phyloP scores from a whole-genome alignment of 1,284 basidiomycete species.

The Puccinia horiana region DNA sequence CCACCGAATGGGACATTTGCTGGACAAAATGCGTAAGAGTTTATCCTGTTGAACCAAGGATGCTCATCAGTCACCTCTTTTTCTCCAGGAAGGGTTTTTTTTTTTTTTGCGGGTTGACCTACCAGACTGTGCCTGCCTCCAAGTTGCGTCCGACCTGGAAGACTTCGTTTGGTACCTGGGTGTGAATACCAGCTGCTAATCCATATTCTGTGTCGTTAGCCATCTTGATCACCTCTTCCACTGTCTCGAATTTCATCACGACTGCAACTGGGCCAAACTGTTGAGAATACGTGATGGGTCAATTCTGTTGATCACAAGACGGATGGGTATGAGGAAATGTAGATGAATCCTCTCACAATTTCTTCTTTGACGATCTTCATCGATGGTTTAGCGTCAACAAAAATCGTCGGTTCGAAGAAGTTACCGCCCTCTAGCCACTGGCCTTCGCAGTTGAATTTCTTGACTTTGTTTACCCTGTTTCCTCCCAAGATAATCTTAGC shows the following conservation, averaged over 20 bases:
- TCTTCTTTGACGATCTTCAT: constrained; percentile 55
- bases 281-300: neutral
- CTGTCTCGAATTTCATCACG: constrained; percentile 53
- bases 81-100: constrained; percentile 3
- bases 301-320: neutral
- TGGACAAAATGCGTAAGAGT: constrained; percentile 35
- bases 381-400: constrained; percentile 51
- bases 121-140: constrained; percentile 68
- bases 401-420: constrained; percentile 55
- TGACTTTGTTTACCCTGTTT: neutral
- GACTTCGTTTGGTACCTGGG: constrained; percentile 78
- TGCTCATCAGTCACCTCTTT: constrained; percentile 51
- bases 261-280: constrained; percentile 55
- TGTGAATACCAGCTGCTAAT: constrained; percentile 82
- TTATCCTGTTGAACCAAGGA: neutral
- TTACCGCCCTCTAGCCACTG: constrained; percentile 45
- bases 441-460: constrained; percentile 6
- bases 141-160: constrained; percentile 78
- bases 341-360: constrained; percentile 49
- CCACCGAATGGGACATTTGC: constrained; percentile 88
- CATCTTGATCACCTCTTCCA: constrained; percentile 65
- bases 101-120: constrained; percentile 11
- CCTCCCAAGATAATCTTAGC: constrained; percentile 26
- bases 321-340: neutral
- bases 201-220: constrained; percentile 85